phyloP scores from a whole-genome alignment of 2,329 filamentous ascomycete species.

The Graphiopsis chlorocephala region DNA sequence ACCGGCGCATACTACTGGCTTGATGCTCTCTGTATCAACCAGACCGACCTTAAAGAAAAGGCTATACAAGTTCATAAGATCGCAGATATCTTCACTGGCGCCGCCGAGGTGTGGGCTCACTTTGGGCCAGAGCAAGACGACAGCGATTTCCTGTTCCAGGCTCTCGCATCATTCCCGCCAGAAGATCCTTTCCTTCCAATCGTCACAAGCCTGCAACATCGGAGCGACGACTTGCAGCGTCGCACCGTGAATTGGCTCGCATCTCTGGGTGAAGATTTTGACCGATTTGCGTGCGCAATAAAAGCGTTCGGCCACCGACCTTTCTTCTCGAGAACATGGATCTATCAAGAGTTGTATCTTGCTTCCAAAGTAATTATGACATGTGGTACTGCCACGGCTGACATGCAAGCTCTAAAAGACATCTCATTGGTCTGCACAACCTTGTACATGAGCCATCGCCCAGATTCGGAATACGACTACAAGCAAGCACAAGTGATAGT shows the following conservation, averaged over 20 bases:
- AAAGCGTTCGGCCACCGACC: background rate
- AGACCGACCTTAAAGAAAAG: slow-evolving; percentile 14
- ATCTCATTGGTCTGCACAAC: background rate
- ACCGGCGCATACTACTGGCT: slow-evolving; percentile 2
- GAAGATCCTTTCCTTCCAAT: background rate
- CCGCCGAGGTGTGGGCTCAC: background rate
- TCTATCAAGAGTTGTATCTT: background rate
- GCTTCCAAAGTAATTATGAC: background rate
- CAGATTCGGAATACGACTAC: background rate
- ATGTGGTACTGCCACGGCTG: background rate
- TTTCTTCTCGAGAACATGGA: background rate
- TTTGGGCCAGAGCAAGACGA: background rate
- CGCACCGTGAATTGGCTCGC: background rate
- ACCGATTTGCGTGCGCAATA: background rate
- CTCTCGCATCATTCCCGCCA: background rate
- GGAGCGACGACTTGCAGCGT: background rate
- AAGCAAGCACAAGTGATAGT: background rate
- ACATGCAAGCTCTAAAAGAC: background rate
- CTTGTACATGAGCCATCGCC: background rate
- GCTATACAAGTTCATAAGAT: slow-evolving; percentile 19
- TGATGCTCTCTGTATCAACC: slow-evolving; percentile 19
- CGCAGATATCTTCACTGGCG: slow-evolving; percentile 12
- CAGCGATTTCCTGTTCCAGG: background rate
- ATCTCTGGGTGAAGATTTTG: background rate
- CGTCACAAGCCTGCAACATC: background rate